Percentiles rank a stretch among this genome's conserved stretches.
These are phyloP conservation scores for Diddensiella santjacobensis DNA, from an alignment of 805 yeast species.

Conservation along the genomic window DNA sequence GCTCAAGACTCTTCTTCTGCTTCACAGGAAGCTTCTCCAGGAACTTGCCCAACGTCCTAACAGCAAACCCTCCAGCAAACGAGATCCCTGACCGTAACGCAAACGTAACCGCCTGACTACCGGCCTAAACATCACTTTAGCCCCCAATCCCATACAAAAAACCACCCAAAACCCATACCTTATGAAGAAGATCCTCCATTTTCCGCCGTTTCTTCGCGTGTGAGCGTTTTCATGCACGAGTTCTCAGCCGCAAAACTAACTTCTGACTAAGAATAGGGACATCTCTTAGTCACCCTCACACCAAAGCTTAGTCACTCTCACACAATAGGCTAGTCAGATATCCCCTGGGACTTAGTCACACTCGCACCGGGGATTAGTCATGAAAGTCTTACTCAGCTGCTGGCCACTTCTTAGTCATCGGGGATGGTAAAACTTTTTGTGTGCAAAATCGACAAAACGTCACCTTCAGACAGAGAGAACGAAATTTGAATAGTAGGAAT, in stretches of 20 bases:
- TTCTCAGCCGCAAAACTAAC: too few species aligned
- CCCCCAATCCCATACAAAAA: background rate
- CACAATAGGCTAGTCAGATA: too few species aligned
- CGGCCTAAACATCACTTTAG: conserved; percentile 45
- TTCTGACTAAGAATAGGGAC: too few species aligned
- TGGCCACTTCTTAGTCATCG: too few species aligned
- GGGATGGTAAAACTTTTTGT: too few species aligned
- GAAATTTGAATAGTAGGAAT: background rate
- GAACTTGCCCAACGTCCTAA: conserved; percentile 56
- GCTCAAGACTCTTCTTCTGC: conserved; percentile 45
- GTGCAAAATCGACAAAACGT: background rate
- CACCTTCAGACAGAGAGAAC: background rate
- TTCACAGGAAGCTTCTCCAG: conserved; percentile 49
- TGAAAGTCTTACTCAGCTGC: too few species aligned
- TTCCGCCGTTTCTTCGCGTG: too few species aligned
- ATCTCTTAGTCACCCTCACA: too few species aligned
- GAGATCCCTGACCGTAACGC: conserved; percentile 75
- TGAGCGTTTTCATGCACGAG: too few species aligned
- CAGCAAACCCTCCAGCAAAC: conserved; percentile 68
- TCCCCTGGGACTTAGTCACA: too few species aligned
- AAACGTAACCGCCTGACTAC: conserved; percentile 73
- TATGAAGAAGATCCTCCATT: conserved; percentile 14
- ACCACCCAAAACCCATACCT: background rate
- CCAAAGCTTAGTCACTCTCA: too few species aligned
- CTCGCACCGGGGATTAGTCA: too few species aligned